Conservation (phyloP, 2,329 filamentous ascomycete genomes). For the Parastagonospora nodorum region DNA sequence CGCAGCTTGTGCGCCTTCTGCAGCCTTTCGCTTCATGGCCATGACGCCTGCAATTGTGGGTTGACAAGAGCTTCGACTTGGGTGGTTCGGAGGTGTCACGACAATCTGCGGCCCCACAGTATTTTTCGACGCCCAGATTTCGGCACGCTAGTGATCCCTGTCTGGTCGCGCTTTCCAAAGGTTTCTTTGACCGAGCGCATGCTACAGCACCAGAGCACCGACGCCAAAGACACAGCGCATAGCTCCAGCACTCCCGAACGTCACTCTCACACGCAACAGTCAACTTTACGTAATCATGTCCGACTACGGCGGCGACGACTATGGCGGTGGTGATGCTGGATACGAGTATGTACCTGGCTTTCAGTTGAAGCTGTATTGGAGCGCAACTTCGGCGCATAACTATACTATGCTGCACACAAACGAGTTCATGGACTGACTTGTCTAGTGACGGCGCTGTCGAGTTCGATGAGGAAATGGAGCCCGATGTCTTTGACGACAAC, state of each 20-base stretch:
- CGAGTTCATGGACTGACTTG: conserved; percentile 16
- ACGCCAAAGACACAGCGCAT: not conserved
- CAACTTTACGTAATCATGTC: conserved; percentile 42
- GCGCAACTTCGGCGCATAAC: conserved; percentile 13
- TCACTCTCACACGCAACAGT: conserved; percentile 1
- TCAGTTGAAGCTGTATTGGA: conserved; percentile 1
- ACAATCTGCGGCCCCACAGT: conserved; percentile 13
- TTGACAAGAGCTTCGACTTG: conserved; percentile 13
- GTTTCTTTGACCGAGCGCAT: conserved; percentile 16
- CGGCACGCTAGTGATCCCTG: conserved; percentile 11
- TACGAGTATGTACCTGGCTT: conserved; percentile 35
- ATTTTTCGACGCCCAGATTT: conserved; percentile 28
- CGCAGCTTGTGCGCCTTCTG: conserved; percentile 5
- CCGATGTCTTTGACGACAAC: conserved; percentile 68
- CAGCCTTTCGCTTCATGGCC: conserved; percentile 35
- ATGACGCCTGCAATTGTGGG: conserved; percentile 15
- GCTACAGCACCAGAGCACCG: not conserved
- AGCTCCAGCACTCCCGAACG: not conserved
- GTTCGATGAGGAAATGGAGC: conserved; percentile 67
- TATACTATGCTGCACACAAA: not conserved
- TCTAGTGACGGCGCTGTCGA: conserved; percentile 45
- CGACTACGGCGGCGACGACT: conserved; percentile 52
- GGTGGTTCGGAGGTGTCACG: conserved; percentile 7
- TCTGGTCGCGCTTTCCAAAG: not conserved
- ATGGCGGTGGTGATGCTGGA: conserved; percentile 32